Evolutionary conservation across 2,329 filamentous ascomycete species (phyloP).

Genomic region (Colletotrichum tabaci): DNA sequence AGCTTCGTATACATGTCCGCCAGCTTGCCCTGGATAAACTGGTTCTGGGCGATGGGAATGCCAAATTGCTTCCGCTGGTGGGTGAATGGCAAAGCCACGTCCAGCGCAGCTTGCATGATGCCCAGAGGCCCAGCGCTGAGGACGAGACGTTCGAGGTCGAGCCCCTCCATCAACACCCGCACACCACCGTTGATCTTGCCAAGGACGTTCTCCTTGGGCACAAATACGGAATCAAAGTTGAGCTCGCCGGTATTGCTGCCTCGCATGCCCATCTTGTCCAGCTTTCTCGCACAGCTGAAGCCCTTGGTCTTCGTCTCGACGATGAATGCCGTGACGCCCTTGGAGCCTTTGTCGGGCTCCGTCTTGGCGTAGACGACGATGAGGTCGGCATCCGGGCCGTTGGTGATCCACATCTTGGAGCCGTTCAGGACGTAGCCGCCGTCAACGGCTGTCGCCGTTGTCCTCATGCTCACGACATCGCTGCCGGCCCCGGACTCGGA

Average conservation of each 20-base stretch:
- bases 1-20: constrained; percentile 99
- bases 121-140: constrained; percentile 92
- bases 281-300: constrained; percentile 89
- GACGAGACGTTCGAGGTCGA: constrained; percentile 94
- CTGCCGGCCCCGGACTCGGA: constrained; percentile 91
- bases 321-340: constrained; percentile 96
- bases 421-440: constrained; percentile 90
- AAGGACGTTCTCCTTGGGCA: constrained; percentile 85
- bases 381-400: constrained; percentile 93
- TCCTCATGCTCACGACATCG: constrained; percentile 97
- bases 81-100: constrained; percentile 88
- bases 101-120: constrained; percentile 93
- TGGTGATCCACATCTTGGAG: constrained; percentile 99
- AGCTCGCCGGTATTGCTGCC: constrained; percentile 97
- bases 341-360: constrained; percentile 81
- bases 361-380: constrained; percentile 99
- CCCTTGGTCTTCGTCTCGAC: constrained; percentile 80
- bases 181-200: constrained; percentile 87
- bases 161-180: constrained; percentile 93
- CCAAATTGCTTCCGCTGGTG: constrained; percentile 94
- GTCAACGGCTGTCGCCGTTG: constrained; percentile 82
- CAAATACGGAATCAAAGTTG: constrained; percentile 91
- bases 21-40: constrained; percentile 92
- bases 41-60: constrained; percentile 88
- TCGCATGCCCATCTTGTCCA: constrained; percentile 98